Percentiles rank a stretch among this genome's conserved stretches.
Conservation (phyloP, 352 stramenopile genomes). For the Phytophthora europaea region DNA sequence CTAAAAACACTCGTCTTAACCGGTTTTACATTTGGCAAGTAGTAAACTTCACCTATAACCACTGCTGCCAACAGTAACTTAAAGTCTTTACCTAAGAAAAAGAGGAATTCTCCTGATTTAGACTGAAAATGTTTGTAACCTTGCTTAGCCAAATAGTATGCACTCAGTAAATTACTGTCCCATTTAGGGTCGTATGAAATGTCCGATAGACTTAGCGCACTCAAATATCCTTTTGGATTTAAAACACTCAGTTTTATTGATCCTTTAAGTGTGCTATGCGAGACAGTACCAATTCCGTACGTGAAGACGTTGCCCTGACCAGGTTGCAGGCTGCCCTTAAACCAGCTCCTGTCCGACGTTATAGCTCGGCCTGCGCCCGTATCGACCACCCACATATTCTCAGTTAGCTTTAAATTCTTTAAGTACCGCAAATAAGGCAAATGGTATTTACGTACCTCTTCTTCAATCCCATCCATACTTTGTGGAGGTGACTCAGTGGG, state of each 20-base stretch:
- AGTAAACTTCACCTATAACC: not conserved
- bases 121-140: not conserved
- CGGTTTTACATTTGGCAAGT: not conserved
- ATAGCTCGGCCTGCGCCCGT: too few relatives aligned
- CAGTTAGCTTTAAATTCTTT: too few relatives aligned
- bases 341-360: too few relatives aligned
- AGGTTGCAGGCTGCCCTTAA: too few relatives aligned
- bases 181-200: conserved; percentile 13
- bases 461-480: too few relatives aligned
- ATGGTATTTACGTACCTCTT: too few relatives aligned
- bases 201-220: conserved; percentile 11
- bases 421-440: too few relatives aligned
- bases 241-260: conserved; percentile 5
- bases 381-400: too few relatives aligned
- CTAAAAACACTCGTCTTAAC: not conserved
- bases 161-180: conserved; percentile 16
- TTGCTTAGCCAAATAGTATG: not conserved
- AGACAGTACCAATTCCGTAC: too few relatives aligned
- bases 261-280: too few relatives aligned
- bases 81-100: not conserved
- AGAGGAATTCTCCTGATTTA: not conserved
- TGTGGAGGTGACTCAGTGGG: too few relatives aligned
- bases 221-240: conserved; percentile 10
- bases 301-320: too few relatives aligned
- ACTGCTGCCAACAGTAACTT: not conserved